phyloP scores from a whole-genome alignment of 805 yeast genomes.

The Priceomyces carsonii region DNA sequence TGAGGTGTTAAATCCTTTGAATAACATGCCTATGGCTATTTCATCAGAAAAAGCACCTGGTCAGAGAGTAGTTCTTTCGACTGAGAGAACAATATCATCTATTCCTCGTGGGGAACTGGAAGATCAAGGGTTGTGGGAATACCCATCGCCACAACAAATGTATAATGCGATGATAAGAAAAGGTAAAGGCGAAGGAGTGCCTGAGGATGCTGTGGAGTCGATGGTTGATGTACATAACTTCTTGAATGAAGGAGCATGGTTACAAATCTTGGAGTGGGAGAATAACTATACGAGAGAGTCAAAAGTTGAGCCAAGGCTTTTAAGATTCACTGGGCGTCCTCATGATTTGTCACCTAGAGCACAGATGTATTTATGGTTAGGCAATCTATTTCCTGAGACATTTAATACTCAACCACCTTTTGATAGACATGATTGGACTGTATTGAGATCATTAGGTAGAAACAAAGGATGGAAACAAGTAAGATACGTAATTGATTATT shows the following conservation, averaged over 20 bases:
- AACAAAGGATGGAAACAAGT: slow-evolving; percentile 63
- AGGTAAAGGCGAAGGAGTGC: slow-evolving; percentile 84
- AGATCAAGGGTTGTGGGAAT: slow-evolving; percentile 88
- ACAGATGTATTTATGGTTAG: slow-evolving; percentile 59
- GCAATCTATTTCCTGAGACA: slow-evolving; percentile 67
- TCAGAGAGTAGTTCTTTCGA: slow-evolving; percentile 75
- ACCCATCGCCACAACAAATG: slow-evolving; percentile 99
- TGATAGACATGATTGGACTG: slow-evolving; percentile 99
- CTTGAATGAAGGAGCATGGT: slow-evolving; percentile 97
- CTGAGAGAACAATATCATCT: slow-evolving; percentile 77
- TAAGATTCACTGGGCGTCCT: slow-evolving; percentile 91
- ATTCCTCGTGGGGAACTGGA: slow-evolving; percentile 79
- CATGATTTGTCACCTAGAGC: slow-evolving; percentile 87
- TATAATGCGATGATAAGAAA: slow-evolving; percentile 95
- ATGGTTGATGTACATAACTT: slow-evolving; percentile 98
- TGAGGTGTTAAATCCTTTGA: slow-evolving; percentile 68
- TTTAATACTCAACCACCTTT: slow-evolving; percentile 86
- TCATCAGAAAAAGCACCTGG: slow-evolving; percentile 72
- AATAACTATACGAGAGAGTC: slow-evolving; percentile 58
- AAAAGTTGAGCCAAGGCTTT: slow-evolving; percentile 67
- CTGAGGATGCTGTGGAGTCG: slow-evolving; percentile 92
- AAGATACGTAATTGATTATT: slow-evolving; percentile 93
- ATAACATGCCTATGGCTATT: slow-evolving; percentile 83
- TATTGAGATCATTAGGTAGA: slow-evolving; percentile 60
- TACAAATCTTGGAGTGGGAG: slow-evolving; percentile 92